Conservation (phyloP, 352 stramenopile species). For the Pythium myriotylum region DNA sequence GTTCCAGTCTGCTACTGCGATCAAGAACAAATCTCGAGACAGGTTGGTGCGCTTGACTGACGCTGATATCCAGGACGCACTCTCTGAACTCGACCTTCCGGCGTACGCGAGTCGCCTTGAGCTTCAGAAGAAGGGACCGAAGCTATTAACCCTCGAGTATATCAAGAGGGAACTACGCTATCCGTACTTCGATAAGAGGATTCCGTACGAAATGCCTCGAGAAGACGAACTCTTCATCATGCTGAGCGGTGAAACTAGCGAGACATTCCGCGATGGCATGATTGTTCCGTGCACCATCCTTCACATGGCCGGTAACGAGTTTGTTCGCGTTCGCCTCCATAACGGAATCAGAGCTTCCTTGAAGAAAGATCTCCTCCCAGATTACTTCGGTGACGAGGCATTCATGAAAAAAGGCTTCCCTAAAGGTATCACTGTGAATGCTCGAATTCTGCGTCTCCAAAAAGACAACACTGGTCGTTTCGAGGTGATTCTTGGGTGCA, state of each 20-base stretch:
- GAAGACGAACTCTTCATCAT: constrained; percentile 89
- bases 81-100: constrained; percentile 86
- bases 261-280: constrained; percentile 84
- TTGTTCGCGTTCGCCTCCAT: constrained; percentile 84
- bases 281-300: constrained; percentile 85
- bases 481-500: constrained; percentile 78
- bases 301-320: constrained; percentile 78
- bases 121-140: constrained; percentile 88
- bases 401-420: constrained; percentile 59
- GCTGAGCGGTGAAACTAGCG: constrained; percentile 79
- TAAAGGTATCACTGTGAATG: constrained; percentile 87
- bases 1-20: constrained; percentile 88
- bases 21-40: constrained; percentile 36
- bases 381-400: constrained; percentile 58
- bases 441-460: constrained; percentile 74
- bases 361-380: constrained; percentile 71
- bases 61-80: constrained; percentile 83
- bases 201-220: constrained; percentile 82
- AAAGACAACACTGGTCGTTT: constrained; percentile 77
- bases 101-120: constrained; percentile 87
- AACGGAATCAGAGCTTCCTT: constrained; percentile 84
- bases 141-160: constrained; percentile 85
- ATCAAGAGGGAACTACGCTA: constrained; percentile 91
- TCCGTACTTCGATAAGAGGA: constrained; percentile 88
- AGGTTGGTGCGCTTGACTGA: constrained; percentile 40